A percentile compares a stretch with the other conserved stretches of the same genome.
Evolutionary conservation across 768 basidiomycete genomes (phyloP).

Genomic region (Panaeolus cyanescens): DNA sequence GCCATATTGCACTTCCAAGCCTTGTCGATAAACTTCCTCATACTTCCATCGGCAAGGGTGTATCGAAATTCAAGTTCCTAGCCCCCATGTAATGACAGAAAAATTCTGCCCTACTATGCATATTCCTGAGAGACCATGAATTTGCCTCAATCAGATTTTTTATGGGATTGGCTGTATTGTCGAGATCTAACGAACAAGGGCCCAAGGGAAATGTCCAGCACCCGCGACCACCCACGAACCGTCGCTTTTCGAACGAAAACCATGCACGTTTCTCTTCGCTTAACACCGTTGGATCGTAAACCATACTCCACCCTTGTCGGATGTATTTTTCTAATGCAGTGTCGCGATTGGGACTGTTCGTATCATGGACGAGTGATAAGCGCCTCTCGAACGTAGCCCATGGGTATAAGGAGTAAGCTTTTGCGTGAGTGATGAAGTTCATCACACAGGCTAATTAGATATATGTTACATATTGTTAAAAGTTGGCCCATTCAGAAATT

Average conservation of each 20-base stretch:
- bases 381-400: slow-evolving; percentile 37
- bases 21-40: not conserved
- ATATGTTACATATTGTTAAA: too few species aligned
- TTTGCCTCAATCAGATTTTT: not conserved
- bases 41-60: not conserved
- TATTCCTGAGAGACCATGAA: not conserved
- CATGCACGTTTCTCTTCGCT: slow-evolving; percentile 2
- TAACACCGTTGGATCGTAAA: not conserved
- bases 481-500: too few species aligned
- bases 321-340: slow-evolving; percentile 33
- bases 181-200: too few species aligned
- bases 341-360: slow-evolving; percentile 2
- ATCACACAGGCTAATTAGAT: slow-evolving; percentile 44
- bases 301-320: slow-evolving; percentile 34
- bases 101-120: not conserved
- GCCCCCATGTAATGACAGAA: not conserved
- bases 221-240: slow-evolving; percentile 29
- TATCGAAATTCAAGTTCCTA: not conserved
- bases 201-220: slow-evolving; percentile 9
- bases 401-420: slow-evolving; percentile 43
- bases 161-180: too few species aligned
- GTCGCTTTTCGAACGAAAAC: slow-evolving; percentile 16
- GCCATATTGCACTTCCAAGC: not conserved
- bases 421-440: slow-evolving; percentile 41
- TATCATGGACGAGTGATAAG: slow-evolving; percentile 20